Base-by-base conservation (phyloP, 768 basidiomycete species). In the Boletus rubescentipes region DNA sequence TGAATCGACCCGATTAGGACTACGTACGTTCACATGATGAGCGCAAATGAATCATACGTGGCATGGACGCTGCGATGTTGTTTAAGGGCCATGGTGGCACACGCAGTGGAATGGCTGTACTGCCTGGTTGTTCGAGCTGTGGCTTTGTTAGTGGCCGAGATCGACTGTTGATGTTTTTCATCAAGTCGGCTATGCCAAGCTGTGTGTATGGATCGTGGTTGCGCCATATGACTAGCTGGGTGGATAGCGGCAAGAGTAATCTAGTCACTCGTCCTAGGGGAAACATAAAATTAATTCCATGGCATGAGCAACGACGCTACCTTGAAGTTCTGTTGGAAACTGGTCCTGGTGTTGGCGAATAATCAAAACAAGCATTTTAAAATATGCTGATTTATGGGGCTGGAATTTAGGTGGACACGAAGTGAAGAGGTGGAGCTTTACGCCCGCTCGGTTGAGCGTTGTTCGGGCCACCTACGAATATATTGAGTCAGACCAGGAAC, bases 311-410 rank as follows among this genome's bases (percentile, higher is more conserved):
- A 29, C 5, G 30, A 51, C 7, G 45, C 32, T 67, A 61, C 69
- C 71, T 49, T 53, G 63, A 9, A 72, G 58, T 14, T 72, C 71
- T 0, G 35, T 12, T 18, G 46, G 44, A 60, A 69, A 71, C 38
- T 54, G 55, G 15, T 54, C 41, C 26, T 70, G 63, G 30, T 73
- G 75, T 44, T 68, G 66, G 56, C 75, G 68, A 16, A 66, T 46
- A 12, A 79, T 62, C 58, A 76, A 67, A 38, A 71, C 68, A 38
- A 84, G 70, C 51, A 83, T 66, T 56, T 73, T 74, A 63, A 80
- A 73, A 67, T 83, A 84, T 15, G 73, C 74, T 36, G 67, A 62
- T 68, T 82, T 84, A 68, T 75, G 72, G 11, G 70, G 72, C 37
- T 68, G 59, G 26, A 76, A 63, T 49, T 67, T 60, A 29, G 71